Conservation (phyloP, 1,139 yeast genomes). For the Pichia sp. region DNA sequence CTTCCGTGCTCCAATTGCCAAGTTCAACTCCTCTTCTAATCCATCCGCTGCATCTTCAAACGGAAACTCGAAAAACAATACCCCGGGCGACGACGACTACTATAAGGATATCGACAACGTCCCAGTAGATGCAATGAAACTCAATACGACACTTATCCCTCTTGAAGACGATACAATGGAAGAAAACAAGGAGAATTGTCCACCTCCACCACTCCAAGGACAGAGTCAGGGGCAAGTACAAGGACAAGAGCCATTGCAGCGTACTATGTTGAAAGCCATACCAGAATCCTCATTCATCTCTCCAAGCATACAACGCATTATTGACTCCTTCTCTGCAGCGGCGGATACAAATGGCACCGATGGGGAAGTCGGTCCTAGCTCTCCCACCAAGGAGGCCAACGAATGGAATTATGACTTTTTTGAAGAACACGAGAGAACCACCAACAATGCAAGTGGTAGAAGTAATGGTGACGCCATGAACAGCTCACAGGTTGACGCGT, state of each 20-base stretch:
- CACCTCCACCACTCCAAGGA: constrained; percentile 8
- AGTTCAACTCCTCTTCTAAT: background rate
- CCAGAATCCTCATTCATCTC: constrained; percentile 18
- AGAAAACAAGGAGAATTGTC: constrained; percentile 23
- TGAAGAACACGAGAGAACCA: constrained; percentile 19
- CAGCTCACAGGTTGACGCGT: background rate
- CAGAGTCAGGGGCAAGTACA: constrained; percentile 8
- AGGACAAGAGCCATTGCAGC: constrained; percentile 16
- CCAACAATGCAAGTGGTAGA: background rate
- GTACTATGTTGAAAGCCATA: background rate
- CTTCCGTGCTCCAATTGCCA: constrained; percentile 5
- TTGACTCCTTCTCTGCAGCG: constrained; percentile 27
- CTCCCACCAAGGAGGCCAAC: constrained; percentile 21
- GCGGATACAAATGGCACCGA: constrained; percentile 16
- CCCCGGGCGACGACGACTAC: constrained; percentile 13
- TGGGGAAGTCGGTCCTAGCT: no score
- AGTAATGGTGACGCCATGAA: background rate
- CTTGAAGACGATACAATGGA: constrained; percentile 22
- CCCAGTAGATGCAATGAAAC: constrained; percentile 27
- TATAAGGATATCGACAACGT: constrained; percentile 18
- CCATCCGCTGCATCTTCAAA: constrained; percentile 3
- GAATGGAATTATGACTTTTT: constrained; percentile 27
- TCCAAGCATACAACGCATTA: constrained; percentile 26
- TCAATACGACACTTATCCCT: constrained; percentile 29
- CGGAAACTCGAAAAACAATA: constrained; percentile 10